Percentiles rank a stretch among this genome's conserved stretches.
Conservation (phyloP, 306 rosid genomes). For the Pterocarpus santalinus region DNA sequence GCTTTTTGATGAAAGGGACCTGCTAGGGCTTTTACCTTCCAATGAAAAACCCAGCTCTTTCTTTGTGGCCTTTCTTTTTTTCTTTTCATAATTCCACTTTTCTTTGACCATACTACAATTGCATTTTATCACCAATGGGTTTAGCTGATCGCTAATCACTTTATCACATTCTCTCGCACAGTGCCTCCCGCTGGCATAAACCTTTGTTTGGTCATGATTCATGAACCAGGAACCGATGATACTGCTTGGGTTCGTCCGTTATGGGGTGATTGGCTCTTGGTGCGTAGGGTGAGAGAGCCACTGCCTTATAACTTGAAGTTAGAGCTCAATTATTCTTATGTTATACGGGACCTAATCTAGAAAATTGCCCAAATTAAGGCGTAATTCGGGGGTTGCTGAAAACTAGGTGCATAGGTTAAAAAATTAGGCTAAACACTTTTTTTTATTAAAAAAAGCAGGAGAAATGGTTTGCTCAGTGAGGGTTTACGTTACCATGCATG, state of each 20-base stretch:
- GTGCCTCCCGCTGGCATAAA: not conserved
- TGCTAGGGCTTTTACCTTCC: constrained; percentile 38
- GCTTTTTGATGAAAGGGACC: constrained; percentile 52
- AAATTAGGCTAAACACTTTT: not conserved
- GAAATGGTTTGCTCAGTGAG: not conserved
- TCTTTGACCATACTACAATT: constrained; percentile 40
- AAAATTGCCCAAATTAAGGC: constrained; percentile 60
- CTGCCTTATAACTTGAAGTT: constrained; percentile 38
- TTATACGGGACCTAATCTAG: constrained; percentile 41
- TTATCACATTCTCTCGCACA: not conserved
- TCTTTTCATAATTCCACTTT: not conserved
- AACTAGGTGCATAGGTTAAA: constrained; percentile 36
- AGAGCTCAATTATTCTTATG: constrained; percentile 19
- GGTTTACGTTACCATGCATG: not conserved
- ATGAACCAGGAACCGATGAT: not conserved
- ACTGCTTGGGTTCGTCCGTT: not conserved
- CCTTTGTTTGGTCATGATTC: not conserved
- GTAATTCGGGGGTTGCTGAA: constrained; percentile 68
- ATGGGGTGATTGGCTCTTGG: not conserved
- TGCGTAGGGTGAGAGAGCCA: not conserved
- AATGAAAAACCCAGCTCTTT: constrained; percentile 27
- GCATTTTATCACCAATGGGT: constrained; percentile 33
- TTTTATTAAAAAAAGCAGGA: not conserved
- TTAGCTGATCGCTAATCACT: constrained; percentile 33
- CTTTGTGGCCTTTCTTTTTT: constrained; percentile 2